Base-by-base conservation (phyloP, 2,329 filamentous ascomycete species). In the Cryphonectria nitschkei region DNA sequence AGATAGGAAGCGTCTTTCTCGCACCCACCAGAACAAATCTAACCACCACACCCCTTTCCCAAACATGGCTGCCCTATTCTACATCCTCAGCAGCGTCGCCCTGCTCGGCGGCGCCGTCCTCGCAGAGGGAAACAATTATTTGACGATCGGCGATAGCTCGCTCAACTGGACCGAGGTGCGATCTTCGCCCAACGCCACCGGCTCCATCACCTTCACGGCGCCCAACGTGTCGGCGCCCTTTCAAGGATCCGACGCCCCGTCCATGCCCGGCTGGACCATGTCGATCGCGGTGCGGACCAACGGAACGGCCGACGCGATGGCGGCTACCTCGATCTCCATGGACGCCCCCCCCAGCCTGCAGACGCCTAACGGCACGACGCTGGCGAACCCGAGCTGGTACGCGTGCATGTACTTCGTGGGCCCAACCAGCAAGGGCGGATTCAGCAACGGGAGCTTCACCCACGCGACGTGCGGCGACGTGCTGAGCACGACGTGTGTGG, bases 181-280 rank as follows among this genome's bases (percentile, higher is more conserved):
- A n/a, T 3, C n/a, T 13, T 46, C n/a, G 9, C 61, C 61, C 39
- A 64, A 64, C 39, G 61, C 61, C n/a, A 64, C 61, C 11, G 61
- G 61, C 39, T 41, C 61, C 22, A 64, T 32, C n/a, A 64, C 39
- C 61, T 64, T 64, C 41, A 32, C 61, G n/a, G 61, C 37, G 14
- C 61, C 61, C 26, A 46, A 64, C 61, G 61, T 64, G 5, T 64
- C 61, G 32, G 26, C 61, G n/a, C 22, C 22, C 14, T 43, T 41
- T 26, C 37, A 39, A 13, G 39, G n/a, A 5, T 2, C 14, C 11
- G n/a, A 8, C 11, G 34, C 32, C 2, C 16, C 34, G 16, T 14
- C 39, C 39, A 26, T 64, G 32, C 39, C 39, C 9, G 61, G 61
- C n/a, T 64, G 61, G 61, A 64, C 61, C n/a, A 41, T 64, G 61